Percentiles rank a stretch among this genome's conserved stretches.
Conservation (phyloP, 495 filamentous ascomycete genomes). For the Penicillium dipodomyicola region DNA sequence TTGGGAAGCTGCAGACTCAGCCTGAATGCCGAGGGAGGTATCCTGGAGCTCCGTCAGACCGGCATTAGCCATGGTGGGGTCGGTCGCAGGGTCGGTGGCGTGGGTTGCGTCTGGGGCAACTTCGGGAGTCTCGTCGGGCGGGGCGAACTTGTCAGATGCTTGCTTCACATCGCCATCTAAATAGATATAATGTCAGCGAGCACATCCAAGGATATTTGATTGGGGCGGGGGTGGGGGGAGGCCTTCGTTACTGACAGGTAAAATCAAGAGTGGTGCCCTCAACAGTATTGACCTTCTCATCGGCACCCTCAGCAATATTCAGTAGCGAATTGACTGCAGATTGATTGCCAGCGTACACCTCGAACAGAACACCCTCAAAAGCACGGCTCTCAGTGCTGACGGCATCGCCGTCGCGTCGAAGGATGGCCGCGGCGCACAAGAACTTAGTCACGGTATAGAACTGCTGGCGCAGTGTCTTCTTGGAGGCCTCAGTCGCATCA, state of each 20-base stretch:
- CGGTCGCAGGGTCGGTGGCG: slow-evolving; percentile 49
- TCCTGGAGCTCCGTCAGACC: slow-evolving; percentile 69
- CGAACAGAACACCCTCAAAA: slow-evolving; percentile 83
- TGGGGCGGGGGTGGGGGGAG: not conserved
- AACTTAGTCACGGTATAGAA: slow-evolving; percentile 74
- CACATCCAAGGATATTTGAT: not conserved
- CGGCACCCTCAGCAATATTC: slow-evolving; percentile 77
- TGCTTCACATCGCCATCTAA: slow-evolving; percentile 68
- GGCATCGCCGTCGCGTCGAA: slow-evolving; percentile 62
- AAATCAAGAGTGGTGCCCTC: slow-evolving; percentile 61
- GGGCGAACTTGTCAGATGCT: slow-evolving; percentile 43
- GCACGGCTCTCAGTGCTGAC: slow-evolving; percentile 72
- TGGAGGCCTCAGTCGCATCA: slow-evolving; percentile 56
- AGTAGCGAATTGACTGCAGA: slow-evolving; percentile 77
- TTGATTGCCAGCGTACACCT: slow-evolving; percentile 84
- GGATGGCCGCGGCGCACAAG: slow-evolving; percentile 71
- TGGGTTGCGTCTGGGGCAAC: slow-evolving; percentile 24
- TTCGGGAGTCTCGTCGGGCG: slow-evolving; percentile 22
- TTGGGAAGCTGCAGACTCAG: slow-evolving; percentile 24
- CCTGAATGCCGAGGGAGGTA: slow-evolving; percentile 25
- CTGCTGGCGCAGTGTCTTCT: slow-evolving; percentile 51
- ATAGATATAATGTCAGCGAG: slow-evolving; percentile 29
- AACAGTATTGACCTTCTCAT: slow-evolving; percentile 67
- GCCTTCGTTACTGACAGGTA: slow-evolving; percentile 64
- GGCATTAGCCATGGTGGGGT: slow-evolving; percentile 76